These are phyloP conservation scores for Artemisia annua DNA, from an alignment of 129 eudicot species.

Conservation along the genomic window DNA sequence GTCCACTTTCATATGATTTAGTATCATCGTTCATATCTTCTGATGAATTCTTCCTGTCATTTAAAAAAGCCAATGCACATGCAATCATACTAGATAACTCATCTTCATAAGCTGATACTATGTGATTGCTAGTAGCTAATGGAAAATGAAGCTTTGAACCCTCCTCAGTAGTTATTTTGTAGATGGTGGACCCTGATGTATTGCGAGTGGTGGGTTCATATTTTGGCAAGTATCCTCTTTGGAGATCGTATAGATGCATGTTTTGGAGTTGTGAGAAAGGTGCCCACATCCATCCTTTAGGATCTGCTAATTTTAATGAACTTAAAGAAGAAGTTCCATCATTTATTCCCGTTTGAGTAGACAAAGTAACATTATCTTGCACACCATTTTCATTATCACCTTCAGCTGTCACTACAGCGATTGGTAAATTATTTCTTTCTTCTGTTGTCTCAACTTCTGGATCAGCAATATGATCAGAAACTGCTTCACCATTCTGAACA, in stretches of 20 bases:
- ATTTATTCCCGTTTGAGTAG: constrained; percentile 25
- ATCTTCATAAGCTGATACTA: constrained; percentile 75
- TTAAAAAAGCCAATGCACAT: constrained; percentile 70
- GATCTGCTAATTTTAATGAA: constrained; percentile 32
- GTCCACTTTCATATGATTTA: constrained; percentile 33
- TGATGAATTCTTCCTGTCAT: constrained; percentile 31
- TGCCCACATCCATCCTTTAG: constrained; percentile 70
- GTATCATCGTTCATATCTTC: constrained; percentile 37
- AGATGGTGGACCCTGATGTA: constrained; percentile 39
- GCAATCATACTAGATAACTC: constrained; percentile 84
- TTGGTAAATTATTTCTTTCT: constrained; percentile 16
- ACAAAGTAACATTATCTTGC: constrained; percentile 17
- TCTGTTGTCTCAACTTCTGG: constrained; percentile 8
- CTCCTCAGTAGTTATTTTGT: constrained; percentile 51
- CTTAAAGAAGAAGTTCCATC: constrained; percentile 19
- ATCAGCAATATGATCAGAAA: constrained; percentile 23
- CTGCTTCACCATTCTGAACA: constrained; percentile 22
- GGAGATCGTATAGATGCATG: constrained; percentile 56
- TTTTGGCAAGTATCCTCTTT: constrained; percentile 52
- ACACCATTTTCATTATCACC: constrained; percentile 27
- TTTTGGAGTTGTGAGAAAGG: constrained; percentile 53
- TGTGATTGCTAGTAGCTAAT: constrained; percentile 46
- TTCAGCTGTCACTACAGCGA: constrained; percentile 41
- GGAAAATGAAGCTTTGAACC: constrained; percentile 79
- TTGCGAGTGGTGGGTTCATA: constrained; percentile 43